These are phyloP conservation scores for Didymella pomorum DNA, from an alignment of 2,329 filamentous ascomycete genomes.

Conservation along the genomic window DNA sequence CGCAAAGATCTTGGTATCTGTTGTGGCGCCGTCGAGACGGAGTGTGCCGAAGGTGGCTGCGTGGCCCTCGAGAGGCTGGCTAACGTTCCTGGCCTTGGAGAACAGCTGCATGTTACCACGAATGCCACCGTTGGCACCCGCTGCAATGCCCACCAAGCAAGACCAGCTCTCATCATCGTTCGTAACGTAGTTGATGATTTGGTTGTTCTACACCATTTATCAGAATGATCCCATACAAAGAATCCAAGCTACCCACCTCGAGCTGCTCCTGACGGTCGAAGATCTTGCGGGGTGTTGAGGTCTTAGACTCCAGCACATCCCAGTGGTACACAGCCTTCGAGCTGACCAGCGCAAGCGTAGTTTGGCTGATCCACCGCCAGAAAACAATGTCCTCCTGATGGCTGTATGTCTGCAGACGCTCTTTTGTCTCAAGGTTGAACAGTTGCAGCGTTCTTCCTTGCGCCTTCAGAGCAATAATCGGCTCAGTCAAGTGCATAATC, in stretches of 20 bases:
- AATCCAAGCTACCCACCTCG: slow-evolving; percentile 63
- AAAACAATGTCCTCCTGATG: slow-evolving; percentile 98
- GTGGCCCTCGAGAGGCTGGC: slow-evolving; percentile 97
- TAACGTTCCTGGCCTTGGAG: slow-evolving; percentile 94
- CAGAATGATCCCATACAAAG: slow-evolving; percentile 1
- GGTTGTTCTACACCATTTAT: slow-evolving; percentile 71
- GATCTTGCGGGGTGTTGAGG: slow-evolving; percentile 80
- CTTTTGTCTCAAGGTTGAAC: slow-evolving; percentile 91
- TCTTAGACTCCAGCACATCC: slow-evolving; percentile 89
- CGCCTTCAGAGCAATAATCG: slow-evolving; percentile 96
- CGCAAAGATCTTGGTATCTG: slow-evolving; percentile 94
- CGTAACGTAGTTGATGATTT: slow-evolving; percentile 99
- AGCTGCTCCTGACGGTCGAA: slow-evolving; percentile 96
- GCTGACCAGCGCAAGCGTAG: slow-evolving; percentile 86
- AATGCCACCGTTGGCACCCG: slow-evolving; percentile 89
- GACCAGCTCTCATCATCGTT: slow-evolving; percentile 98
- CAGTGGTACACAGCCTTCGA: slow-evolving; percentile 94
- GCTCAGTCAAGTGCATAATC: slow-evolving; percentile 97
- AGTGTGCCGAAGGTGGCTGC: slow-evolving; percentile 93
- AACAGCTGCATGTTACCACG: slow-evolving; percentile 97
- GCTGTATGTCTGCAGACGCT: slow-evolving; percentile 93
- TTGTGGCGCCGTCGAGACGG: slow-evolving; percentile 84
- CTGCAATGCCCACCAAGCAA: slow-evolving; percentile 95
- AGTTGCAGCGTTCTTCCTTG: slow-evolving; percentile 95
- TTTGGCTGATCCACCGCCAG: slow-evolving; percentile 99